Evolutionary conservation across 2,329 filamentous ascomycete species (phyloP), one percentile per base, ranked within the genome.

Genomic region (Neurospora sp.): DNA sequence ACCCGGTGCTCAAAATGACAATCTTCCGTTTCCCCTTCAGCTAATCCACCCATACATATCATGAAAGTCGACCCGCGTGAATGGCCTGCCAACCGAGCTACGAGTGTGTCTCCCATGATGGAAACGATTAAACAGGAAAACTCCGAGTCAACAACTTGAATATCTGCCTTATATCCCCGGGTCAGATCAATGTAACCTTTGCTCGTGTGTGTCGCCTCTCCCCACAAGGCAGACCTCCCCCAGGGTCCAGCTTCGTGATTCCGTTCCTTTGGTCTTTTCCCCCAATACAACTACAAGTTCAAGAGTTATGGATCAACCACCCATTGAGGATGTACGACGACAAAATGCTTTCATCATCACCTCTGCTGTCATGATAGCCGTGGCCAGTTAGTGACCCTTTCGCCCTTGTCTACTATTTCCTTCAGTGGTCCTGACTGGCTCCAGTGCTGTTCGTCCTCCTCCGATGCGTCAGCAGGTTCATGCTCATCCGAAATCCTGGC

Each of bases 401-500:
- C 5, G 28, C 1, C n/a, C 4, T 43, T 46, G 10, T 13, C n/a
- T 23, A 9, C 36, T 69, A 19, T 33, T 10, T 17, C 15, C 1
- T 62, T 10, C 7, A 62, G 15, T 10, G 13, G 23, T 62, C 23
- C 52, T 62, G 52, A 62, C 52, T 17, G 28, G 39, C 4, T 19
- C 11, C 39, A 75, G 75, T 69, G 10, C 66, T 74, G 13, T 68
- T 74, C 66, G 75, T 76, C 39, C 28, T 70, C 19, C 58, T 72
- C 3, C 72, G 76, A 28, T 71, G 66, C 19, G 42, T 74, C 42
- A 72, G 75, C 66, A 73, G 74, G 8, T 74, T 76, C 38, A 38
- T 72, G 28, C 69, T 76, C 1, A 71, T 77, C 10, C 71, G 72
- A 17, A 75, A 72, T 28, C 71, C 74, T 0, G 73, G 74, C 1